Base-by-base conservation (phyloP, 257 asterid species). In the Eustoma russellianum region DNA sequence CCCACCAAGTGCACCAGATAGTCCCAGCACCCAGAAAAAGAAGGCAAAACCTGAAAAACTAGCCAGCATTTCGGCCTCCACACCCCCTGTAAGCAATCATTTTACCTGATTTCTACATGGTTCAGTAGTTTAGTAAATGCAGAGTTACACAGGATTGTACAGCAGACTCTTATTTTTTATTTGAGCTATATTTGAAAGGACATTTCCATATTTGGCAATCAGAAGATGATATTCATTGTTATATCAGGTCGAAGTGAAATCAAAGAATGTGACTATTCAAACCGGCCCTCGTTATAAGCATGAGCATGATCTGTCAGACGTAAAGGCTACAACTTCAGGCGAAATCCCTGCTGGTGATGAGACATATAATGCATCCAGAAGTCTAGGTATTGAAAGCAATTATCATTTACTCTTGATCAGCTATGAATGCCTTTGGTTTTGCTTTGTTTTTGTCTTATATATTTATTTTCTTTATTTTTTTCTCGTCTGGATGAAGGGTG, bases 211-310 rank as follows among this genome's bases (percentile, higher is more conserved):
- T 34, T 62, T 16, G 19, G 15, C 17, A 38, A 38, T 15, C 48
- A 57, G 14, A 59, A 33, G 52, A 47, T 66, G 54, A 65, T 17
- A 61, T 40, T 30, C 49, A 44, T 53, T 54, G 60, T 7, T 30
- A 60, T 54, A 65, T 79, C 83, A 86, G 88, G 77, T 60, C 60
- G 82, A 77, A 59, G 66, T 38, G 33, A 19, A 54, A 52, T 54
- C 41, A 53, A 33, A 56, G 52, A 67, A 48, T 65, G 70, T 45
- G 48, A 17, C 50, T 48, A 17, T 38, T 47, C 63, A 52, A 46
- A 18, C 47, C 47, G 64, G 59, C 38, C 64, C 30, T 47, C 60
- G 34, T 48, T 59, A 41, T 46, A 66, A 57, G 17, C 63, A 33
- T 19, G 60, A 60, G 41, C 67, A 53, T 43, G 46, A 33, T 48